Percentiles rank a stretch among this genome's conserved stretches.
These are phyloP conservation scores for Backusella morwellensis DNA, from an alignment of 192 early-diverging fungal genomes.

Conservation along the genomic window DNA sequence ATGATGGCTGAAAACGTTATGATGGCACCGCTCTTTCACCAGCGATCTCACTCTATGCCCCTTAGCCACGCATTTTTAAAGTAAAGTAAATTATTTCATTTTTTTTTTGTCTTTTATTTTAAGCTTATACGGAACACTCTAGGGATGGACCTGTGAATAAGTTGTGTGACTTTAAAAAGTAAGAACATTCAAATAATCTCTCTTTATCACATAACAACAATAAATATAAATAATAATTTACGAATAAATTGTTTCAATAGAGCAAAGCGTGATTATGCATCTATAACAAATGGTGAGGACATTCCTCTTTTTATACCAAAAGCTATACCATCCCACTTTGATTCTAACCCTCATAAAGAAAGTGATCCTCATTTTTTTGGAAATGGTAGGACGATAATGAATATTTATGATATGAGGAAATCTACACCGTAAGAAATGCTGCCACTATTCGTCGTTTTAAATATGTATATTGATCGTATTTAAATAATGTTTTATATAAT, in stretches of 20 bases:
- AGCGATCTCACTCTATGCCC: conserved; percentile 13
- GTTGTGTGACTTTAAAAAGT: conserved; percentile 1
- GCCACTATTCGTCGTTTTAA: not conserved
- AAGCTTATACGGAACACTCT: not conserved
- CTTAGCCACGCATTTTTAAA: conserved; percentile 9
- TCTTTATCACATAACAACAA: not conserved
- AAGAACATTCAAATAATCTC: not conserved
- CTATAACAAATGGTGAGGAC: not conserved
- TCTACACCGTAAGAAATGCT: not conserved
- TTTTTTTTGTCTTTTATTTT: not conserved
- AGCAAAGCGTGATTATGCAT: not conserved
- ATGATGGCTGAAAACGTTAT: conserved; percentile 10
- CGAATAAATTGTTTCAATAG: not conserved
- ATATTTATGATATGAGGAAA: not conserved
- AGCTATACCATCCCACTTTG: conserved; percentile 4
- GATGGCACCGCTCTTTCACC: conserved; percentile 11
- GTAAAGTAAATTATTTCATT: conserved; percentile 4
- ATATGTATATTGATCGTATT: not conserved
- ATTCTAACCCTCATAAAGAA: conserved; percentile 6
- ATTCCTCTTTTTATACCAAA: conserved; percentile 3
- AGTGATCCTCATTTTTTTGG: conserved; percentile 5
- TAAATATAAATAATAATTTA: not conserved
- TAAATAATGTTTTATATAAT: not conserved
- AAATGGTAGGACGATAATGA: not conserved
- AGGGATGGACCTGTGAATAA: conserved; percentile 4